phyloP scores from a whole-genome alignment of 2,329 filamentous ascomycete species.

The Dryadomyces quercus-mongolicae region DNA sequence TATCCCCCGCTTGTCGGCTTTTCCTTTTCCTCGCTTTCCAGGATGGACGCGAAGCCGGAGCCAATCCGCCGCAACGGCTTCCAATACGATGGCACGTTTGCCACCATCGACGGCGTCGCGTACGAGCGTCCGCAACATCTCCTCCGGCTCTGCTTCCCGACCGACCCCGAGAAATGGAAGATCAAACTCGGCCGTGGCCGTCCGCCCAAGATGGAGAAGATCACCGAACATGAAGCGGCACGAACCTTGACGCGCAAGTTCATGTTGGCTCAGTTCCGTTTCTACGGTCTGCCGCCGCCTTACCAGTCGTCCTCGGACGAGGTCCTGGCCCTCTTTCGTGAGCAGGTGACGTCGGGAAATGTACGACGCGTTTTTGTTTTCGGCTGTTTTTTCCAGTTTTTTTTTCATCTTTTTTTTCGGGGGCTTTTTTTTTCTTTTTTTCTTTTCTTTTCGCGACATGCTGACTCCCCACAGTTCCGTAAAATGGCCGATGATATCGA shows the following conservation, averaged over 20 bases:
- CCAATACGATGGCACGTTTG: slow-evolving; percentile 17
- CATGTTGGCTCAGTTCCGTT: slow-evolving; percentile 13
- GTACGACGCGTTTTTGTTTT: slow-evolving; percentile 2
- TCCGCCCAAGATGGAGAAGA: slow-evolving; percentile 14
- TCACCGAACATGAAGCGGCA: slow-evolving; percentile 11
- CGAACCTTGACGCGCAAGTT: slow-evolving; percentile 12
- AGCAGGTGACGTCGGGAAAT: slow-evolving; percentile 10
- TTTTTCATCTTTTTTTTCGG: not conserved
- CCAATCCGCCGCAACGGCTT: slow-evolving; percentile 19
- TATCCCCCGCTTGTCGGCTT: not conserved
- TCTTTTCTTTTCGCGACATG: not conserved
- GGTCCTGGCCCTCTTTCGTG: slow-evolving; percentile 10
- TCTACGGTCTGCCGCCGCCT: slow-evolving; percentile 14
- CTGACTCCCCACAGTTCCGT: slow-evolving; percentile 7
- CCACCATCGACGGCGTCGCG: slow-evolving; percentile 12
- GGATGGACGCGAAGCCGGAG: slow-evolving; percentile 9
- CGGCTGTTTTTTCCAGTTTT: not conserved
- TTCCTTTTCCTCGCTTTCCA: not conserved
- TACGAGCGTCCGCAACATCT: slow-evolving; percentile 13
- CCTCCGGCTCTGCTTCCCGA: slow-evolving; percentile 13
- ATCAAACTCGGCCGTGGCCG: slow-evolving; percentile 14
- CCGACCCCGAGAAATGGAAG: slow-evolving; percentile 13
- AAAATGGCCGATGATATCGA: slow-evolving; percentile 12
- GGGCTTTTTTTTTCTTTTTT: not conserved
- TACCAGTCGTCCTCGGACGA: slow-evolving; percentile 13